Evolutionary conservation across 163 green algal genomes (phyloP), one percentile per base, ranked within the genome.

Genomic region (Volvox carteri): DNA sequence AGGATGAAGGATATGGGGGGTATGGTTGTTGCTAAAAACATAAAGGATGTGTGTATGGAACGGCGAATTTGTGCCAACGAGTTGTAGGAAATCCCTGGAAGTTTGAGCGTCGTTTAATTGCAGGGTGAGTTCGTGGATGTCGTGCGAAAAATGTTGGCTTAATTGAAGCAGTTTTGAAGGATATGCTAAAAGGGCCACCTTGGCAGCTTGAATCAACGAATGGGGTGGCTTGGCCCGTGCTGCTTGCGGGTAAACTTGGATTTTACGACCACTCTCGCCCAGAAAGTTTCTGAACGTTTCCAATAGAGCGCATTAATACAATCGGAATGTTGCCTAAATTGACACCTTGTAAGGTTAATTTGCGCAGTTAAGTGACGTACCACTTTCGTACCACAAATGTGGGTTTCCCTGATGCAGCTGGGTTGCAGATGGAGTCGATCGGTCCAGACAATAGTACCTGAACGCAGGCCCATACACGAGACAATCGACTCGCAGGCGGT

Each of bases 401-500:
- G 4, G 54, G 54, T 65, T 65, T 65, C 8, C 5, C 8, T 65
- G 54, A 2, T 19, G 54, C n/a, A 30, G 54, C 54, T 11, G 5
- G 28, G 54, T 65, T 65, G 28, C 54, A 65, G 28, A 65, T 19
- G 28, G 5, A 65, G 7, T n/a, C n/a, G n/a, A n/a, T n/a, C n/a
- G n/a, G n/a, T n/a, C n/a, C n/a, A n/a, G n/a, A n/a, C n/a, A n/a
- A n/a, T n/a, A n/a, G 4, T 72, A 68, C 58, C 58, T 30, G 28
- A 74, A 19, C 65, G 30, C 30, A 35, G 18, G 30, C 18, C 25
- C 16, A 46, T n/a, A 5, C 30, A 75, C 21, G 33, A 42, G 65
- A 86, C 78, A 76, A 76, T 37, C 46, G 56, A 72, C 56, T 52
- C 65, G 56, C 56, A 75, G 54, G 78, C 78, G 52, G 54, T 76